A percentile compares a stretch with the other conserved stretches of the same genome.
Evolutionary conservation across 345 rosid genomes (phyloP).

Genomic region (Eucalyptus regnans): DNA sequence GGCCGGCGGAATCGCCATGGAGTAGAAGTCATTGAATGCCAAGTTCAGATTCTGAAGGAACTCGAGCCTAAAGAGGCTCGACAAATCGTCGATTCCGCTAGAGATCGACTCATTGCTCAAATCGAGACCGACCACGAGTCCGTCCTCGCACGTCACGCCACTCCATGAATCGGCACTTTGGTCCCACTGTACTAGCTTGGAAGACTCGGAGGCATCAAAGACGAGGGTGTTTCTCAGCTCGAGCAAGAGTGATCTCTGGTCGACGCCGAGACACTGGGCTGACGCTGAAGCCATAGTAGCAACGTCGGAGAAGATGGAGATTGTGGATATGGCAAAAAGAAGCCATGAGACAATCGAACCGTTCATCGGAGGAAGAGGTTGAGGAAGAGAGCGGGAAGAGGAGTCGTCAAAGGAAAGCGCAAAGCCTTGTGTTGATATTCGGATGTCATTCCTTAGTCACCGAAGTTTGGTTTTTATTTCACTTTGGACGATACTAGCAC

Average conservation of each 20-base stretch:
- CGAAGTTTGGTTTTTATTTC: neutral
- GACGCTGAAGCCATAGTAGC: neutral
- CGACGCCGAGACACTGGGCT: constrained; percentile 10
- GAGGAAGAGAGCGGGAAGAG: neutral
- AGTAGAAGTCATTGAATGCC: constrained; percentile 14
- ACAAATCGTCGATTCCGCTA: constrained; percentile 8
- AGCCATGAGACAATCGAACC: neutral
- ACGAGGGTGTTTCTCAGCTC: constrained; percentile 7
- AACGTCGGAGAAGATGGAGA: neutral
- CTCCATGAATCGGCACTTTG: constrained; percentile 8
- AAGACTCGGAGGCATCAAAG: neutral
- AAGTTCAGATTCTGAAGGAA: constrained; percentile 24
- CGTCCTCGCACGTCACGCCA: constrained; percentile 24
- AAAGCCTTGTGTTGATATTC: neutral
- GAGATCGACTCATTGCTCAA: constrained; percentile 19
- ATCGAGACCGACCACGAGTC: constrained; percentile 15
- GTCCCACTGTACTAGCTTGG: constrained; percentile 11
- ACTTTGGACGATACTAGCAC: neutral
- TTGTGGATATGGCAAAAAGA: neutral
- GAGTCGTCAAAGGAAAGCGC: neutral
- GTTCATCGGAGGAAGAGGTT: neutral
- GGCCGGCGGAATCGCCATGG: neutral
- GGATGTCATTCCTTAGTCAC: neutral
- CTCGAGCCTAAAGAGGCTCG: constrained; percentile 12
- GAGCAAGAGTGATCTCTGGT: constrained; percentile 15